Evolutionary conservation across 768 basidiomycete species (phyloP).

Genomic region (Serendipita indica): DNA sequence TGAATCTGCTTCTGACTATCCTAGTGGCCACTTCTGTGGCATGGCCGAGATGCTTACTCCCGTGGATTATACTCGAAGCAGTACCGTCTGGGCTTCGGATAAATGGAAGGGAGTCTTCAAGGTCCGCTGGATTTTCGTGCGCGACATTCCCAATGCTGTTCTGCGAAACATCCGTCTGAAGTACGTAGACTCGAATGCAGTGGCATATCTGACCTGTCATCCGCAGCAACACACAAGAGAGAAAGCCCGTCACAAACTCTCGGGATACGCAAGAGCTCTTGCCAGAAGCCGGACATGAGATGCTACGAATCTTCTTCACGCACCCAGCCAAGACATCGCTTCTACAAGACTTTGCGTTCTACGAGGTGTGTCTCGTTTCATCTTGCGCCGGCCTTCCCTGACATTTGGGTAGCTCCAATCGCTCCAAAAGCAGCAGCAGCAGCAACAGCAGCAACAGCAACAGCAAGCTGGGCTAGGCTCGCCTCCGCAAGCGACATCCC

Average conservation of each 20-base stretch:
- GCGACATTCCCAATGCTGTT: constrained; percentile 84
- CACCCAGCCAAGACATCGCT: constrained; percentile 88
- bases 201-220: not conserved
- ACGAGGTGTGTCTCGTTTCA: constrained; percentile 43
- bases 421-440: constrained; percentile 51
- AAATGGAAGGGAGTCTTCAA: constrained; percentile 99
- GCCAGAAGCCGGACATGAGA: constrained; percentile 91
- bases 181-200: constrained; percentile 28
- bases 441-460: constrained; percentile 32
- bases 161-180: constrained; percentile 79
- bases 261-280: constrained; percentile 95
- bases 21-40: constrained; percentile 91
- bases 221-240: constrained; percentile 87
- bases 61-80: constrained; percentile 88
- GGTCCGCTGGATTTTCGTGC: constrained; percentile 93
- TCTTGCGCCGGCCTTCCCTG: not conserved
- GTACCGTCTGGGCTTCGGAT: constrained; percentile 97
- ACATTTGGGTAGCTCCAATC: constrained; percentile 49
- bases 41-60: constrained; percentile 98
- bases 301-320: constrained; percentile 87
- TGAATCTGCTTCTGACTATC: not conserved
- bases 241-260: constrained; percentile 96
- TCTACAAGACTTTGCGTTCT: constrained; percentile 85
- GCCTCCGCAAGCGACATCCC: not conserved
- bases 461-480: constrained; percentile 21